Percentiles rank a stretch among this genome's conserved stretches.
These are phyloP conservation scores for Protomyces arabidopsidicola DNA, from an alignment of 1,139 yeast species.

Conservation along the genomic window DNA sequence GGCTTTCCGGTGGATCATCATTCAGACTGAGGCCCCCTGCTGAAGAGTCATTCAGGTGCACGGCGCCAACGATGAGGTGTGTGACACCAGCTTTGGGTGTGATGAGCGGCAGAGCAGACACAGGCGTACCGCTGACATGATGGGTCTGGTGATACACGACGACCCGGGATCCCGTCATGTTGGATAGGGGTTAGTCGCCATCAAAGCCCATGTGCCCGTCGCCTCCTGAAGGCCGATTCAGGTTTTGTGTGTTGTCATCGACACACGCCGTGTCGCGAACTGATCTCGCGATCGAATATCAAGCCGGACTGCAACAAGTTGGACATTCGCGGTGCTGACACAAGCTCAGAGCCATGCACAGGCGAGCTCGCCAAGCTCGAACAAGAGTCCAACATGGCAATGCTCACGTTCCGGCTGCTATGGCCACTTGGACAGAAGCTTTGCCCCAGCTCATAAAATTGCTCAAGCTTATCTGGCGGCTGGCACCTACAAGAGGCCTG, in stretches of 20 bases:
- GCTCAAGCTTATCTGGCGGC: constrained; percentile 2
- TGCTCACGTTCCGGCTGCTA: not conserved
- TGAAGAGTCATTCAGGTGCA: constrained; percentile 5
- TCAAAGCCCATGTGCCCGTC: not conserved
- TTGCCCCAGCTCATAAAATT: constrained; percentile 11
- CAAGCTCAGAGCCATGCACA: too few relatives aligned
- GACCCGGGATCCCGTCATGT: not conserved
- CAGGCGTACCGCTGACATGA: not conserved
- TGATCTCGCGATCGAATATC: too few relatives aligned
- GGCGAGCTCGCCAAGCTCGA: too few relatives aligned
- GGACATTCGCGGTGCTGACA: too few relatives aligned
- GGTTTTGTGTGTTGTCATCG: not conserved
- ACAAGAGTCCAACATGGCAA: not conserved
- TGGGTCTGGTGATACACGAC: constrained; percentile 23
- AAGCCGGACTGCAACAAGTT: too few relatives aligned
- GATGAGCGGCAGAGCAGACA: not conserved
- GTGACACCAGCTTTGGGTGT: not conserved
- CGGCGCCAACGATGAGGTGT: constrained; percentile 9
- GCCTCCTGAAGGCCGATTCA: not conserved
- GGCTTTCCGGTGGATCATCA: not conserved
- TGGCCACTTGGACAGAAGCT: constrained; percentile 9
- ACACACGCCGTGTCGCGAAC: not conserved
- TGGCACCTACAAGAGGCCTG: constrained; percentile 3
- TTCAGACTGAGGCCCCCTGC: constrained; percentile 1
- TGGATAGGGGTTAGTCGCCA: too few relatives aligned